A percentile compares a stretch with the other conserved stretches of the same genome.
Conservation (phyloP, 2,329 filamentous ascomycete genomes). For the Berkeleyomyces rouxiae region DNA sequence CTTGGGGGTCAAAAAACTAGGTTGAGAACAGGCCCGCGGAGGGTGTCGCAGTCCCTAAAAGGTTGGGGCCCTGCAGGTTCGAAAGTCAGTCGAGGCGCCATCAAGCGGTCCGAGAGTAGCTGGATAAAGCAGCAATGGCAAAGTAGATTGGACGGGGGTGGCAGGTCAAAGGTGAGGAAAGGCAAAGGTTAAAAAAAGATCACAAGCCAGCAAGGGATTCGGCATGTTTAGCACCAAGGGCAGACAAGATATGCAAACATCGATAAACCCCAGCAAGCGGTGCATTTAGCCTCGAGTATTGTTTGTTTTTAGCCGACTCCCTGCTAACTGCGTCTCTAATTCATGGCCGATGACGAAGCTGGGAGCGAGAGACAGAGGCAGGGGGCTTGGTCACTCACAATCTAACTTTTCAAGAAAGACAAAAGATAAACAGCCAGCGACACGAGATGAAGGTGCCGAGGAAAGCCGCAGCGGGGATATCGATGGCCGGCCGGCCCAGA, state of each 20-base stretch:
- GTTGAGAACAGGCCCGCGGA: not conserved
- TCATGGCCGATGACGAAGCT: not conserved
- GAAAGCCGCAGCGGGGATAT: not conserved
- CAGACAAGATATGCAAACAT: not conserved
- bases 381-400: not conserved
- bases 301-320: not conserved
- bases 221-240: not conserved
- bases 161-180: not conserved
- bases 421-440: not conserved
- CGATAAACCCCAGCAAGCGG: not conserved
- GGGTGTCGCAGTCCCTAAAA: not conserved
- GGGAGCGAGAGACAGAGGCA: not conserved
- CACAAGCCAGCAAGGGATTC: not conserved
- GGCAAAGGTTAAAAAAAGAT: conserved; percentile 8
- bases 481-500: no score
- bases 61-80: not conserved
- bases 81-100: conserved; percentile 4
- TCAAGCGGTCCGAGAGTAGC: not conserved
- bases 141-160: not conserved
- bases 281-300: not conserved
- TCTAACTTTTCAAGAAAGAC: not conserved
- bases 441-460: not conserved
- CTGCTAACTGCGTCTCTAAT: no score
- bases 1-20: not conserved
- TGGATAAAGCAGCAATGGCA: not conserved